Percentiles rank a stretch among this genome's conserved stretches.
Evolutionary conservation across 148 eudicot genomes (phyloP).

Genomic region (Limonium bicolor): DNA sequence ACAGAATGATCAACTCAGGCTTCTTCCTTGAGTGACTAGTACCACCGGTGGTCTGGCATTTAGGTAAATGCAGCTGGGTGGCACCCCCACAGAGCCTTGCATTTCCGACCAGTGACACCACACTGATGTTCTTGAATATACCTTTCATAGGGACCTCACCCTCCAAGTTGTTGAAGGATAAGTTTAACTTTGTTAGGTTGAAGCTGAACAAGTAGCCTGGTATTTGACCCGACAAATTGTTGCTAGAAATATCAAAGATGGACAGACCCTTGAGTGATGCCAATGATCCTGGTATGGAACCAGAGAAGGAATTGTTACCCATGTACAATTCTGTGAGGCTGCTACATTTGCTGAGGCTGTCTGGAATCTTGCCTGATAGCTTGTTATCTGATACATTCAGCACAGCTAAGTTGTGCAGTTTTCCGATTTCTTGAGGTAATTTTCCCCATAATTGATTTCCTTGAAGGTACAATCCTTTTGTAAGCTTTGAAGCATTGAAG

Average conservation of each 20-base stretch:
- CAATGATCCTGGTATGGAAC: constrained; percentile 16
- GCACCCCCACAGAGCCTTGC: constrained; percentile 28
- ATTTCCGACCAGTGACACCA: constrained; percentile 17
- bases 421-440: constrained; percentile 16
- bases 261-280: constrained; percentile 10
- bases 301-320: constrained; percentile 17
- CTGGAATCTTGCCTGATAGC: constrained; percentile 21
- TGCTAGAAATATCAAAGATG: constrained; percentile 24
- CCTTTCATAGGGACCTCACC: constrained; percentile 22
- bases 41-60: no score
- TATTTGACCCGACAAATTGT: constrained; percentile 22
- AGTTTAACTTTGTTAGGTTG: constrained; percentile 5
- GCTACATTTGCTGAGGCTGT: constrained; percentile 12
- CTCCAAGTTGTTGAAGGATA: constrained; percentile 22
- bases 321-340: constrained; percentile 8
- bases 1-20: no score
- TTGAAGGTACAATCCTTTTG: constrained; percentile 1
- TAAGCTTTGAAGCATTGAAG: constrained; percentile 7
- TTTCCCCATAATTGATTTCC: constrained; percentile 17
- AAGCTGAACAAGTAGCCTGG: constrained; percentile 11
- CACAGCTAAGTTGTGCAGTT: constrained; percentile 9
- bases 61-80: constrained; percentile 12
- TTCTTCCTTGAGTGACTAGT: background rate
- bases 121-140: constrained; percentile 15
- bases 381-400: constrained; percentile 13